These are phyloP conservation scores for Apiospora arundinis DNA, from an alignment of 2,329 filamentous ascomycete species.

Conservation along the genomic window DNA sequence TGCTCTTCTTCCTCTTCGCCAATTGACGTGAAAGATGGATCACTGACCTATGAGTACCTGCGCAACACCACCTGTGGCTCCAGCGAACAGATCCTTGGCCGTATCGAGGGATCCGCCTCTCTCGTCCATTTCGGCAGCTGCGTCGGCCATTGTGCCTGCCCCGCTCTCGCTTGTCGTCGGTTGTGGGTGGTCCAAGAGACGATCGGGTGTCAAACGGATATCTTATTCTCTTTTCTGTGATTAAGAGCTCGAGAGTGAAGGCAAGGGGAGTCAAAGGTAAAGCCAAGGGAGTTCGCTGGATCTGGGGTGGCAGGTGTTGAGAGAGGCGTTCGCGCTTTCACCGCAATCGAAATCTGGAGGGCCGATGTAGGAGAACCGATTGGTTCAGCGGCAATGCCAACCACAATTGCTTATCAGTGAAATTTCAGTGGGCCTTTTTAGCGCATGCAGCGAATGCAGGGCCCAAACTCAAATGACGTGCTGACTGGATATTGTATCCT, in stretches of 20 bases:
- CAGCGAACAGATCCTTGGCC: slow-evolving; percentile 88
- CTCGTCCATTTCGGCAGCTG: slow-evolving; percentile 38
- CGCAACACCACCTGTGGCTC: slow-evolving; percentile 88
- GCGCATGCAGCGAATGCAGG: background rate
- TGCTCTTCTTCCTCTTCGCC: background rate
- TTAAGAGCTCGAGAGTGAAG: background rate
- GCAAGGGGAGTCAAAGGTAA: background rate
- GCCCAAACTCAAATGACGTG: background rate
- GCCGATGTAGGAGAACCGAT: slow-evolving; percentile 14
- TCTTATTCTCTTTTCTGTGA: background rate
- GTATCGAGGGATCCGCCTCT: slow-evolving; percentile 60
- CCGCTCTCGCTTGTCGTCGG: background rate
- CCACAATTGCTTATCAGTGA: background rate
- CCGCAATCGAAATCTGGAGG: background rate
- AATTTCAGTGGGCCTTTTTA: background rate
- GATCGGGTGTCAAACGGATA: background rate
- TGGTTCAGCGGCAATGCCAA: background rate
- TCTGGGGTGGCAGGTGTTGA: background rate
- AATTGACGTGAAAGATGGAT: slow-evolving; percentile 27
- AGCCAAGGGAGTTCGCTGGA: background rate
- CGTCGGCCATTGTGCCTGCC: slow-evolving; percentile 38
- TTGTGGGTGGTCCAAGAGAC: background rate
- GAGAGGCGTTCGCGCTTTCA: background rate
- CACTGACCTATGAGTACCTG: slow-evolving; percentile 89
- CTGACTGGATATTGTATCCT: background rate